Conservation (phyloP, 441 rosid species). For the Erodium trifolium region DNA sequence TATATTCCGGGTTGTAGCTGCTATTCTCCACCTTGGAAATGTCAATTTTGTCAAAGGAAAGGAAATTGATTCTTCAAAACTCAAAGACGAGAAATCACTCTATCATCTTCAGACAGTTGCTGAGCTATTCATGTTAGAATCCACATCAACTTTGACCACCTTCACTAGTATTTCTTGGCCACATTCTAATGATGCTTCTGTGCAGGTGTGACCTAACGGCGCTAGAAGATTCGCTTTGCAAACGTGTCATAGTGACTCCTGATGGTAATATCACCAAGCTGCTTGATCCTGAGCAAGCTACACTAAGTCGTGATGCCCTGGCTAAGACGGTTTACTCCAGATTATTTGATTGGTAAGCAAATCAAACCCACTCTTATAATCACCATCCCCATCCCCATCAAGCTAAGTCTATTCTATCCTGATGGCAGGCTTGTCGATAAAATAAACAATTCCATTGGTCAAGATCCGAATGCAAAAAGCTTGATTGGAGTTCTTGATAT, state of each 20-base stretch:
- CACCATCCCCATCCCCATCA: not conserved
- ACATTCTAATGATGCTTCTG: constrained; percentile 8
- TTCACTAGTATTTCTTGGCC: constrained; percentile 9
- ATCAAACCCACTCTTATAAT: constrained; percentile 8
- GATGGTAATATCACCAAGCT: constrained; percentile 97
- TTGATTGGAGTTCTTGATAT: constrained; percentile 97
- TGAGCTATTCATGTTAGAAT: constrained; percentile 62
- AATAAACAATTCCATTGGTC: constrained; percentile 90
- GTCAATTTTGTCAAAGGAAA: constrained; percentile 81
- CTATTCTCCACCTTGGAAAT: constrained; percentile 93
- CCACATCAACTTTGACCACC: not conserved
- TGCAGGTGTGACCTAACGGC: constrained; percentile 81
- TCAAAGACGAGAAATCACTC: constrained; percentile 88
- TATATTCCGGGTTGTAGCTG: constrained; percentile 94
- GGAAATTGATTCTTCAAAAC: constrained; percentile 85
- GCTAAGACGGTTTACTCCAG: constrained; percentile 98
- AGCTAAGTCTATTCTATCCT: constrained; percentile 4
- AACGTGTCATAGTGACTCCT: constrained; percentile 99
- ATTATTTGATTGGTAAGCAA: constrained; percentile 85
- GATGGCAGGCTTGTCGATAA: constrained; percentile 86
- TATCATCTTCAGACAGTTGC: constrained; percentile 72
- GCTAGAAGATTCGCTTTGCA: constrained; percentile 88
- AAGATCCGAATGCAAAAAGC: constrained; percentile 88
- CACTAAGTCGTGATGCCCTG: constrained; percentile 89
- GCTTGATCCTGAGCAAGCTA: constrained; percentile 83